A percentile compares a stretch with the other conserved stretches of the same genome.
Evolutionary conservation across 2,329 filamentous ascomycete species (phyloP).

Genomic region (Kalmusia sp.): DNA sequence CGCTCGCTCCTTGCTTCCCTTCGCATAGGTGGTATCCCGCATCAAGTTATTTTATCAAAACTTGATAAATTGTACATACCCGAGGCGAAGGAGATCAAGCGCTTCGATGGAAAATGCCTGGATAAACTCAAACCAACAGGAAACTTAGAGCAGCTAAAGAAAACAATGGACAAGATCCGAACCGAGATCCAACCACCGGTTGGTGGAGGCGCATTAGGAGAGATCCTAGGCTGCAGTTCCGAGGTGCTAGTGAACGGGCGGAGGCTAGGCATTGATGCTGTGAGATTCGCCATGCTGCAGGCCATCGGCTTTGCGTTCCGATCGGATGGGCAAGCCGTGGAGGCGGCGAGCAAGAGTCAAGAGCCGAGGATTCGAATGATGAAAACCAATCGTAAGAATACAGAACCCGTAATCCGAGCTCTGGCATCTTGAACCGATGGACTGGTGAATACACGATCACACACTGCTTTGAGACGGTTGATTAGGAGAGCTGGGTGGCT

Average conservation of each 20-base stretch:
- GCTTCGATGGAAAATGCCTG: slow-evolving; percentile 19
- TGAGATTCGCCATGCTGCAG: slow-evolving; percentile 69
- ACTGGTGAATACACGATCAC: no score
- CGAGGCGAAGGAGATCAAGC: slow-evolving; percentile 21
- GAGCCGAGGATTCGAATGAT: neutral
- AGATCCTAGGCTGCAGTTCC: slow-evolving; percentile 66
- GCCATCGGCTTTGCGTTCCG: slow-evolving; percentile 52
- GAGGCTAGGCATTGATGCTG: slow-evolving; percentile 65
- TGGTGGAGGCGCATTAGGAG: slow-evolving; percentile 56
- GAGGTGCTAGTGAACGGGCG: slow-evolving; percentile 56
- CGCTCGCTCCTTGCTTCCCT: slow-evolving; percentile 63
- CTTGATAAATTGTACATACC: slow-evolving; percentile 57
- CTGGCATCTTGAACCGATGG: no score
- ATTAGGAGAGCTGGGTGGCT: no score
- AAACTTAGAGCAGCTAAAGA: slow-evolving; percentile 54
- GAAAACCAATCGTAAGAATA: slow-evolving; percentile 10
- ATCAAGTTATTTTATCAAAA: slow-evolving; percentile 73
- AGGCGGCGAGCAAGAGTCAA: neutral
- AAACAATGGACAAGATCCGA: slow-evolving; percentile 45
- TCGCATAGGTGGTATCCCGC: slow-evolving; percentile 62
- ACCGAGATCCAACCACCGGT: slow-evolving; percentile 42
- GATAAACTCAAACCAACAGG: slow-evolving; percentile 26
- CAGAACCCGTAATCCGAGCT: no score
- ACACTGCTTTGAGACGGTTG: no score
- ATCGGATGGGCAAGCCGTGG: neutral